Percentiles rank a stretch among this genome's conserved stretches.
phyloP scores from a whole-genome alignment of 164 flowering plant genomes.

The Macadamia tetraphylla region DNA sequence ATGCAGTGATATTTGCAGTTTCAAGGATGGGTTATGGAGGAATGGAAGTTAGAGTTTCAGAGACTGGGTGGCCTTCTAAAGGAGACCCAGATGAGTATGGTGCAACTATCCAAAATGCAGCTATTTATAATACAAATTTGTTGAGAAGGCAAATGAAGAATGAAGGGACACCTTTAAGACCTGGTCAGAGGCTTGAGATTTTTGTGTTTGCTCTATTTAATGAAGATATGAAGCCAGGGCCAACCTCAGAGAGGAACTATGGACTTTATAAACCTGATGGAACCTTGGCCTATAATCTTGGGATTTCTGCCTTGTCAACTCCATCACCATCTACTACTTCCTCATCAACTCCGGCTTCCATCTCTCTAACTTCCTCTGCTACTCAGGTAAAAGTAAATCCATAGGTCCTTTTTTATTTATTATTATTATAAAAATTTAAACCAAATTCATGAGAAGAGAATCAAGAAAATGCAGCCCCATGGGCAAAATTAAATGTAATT shows the following conservation, averaged over 20 bases:
- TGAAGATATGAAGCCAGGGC: constrained; percentile 87
- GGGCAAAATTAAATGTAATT: background rate
- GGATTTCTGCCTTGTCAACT: constrained; percentile 36
- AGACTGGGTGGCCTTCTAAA: constrained; percentile 97
- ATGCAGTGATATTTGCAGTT: constrained; percentile 70
- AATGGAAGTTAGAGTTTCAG: constrained; percentile 73
- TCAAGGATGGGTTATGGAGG: constrained; percentile 56
- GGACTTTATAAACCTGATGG: constrained; percentile 83
- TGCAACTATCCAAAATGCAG: constrained; percentile 70
- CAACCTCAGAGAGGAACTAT: constrained; percentile 86
- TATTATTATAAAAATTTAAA: background rate
- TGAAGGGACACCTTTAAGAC: constrained; percentile 89
- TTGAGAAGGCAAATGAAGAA: constrained; percentile 53
- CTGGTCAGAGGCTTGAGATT: constrained; percentile 55
- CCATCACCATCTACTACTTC: constrained; percentile 17
- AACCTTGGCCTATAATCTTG: constrained; percentile 85
- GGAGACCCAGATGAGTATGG: constrained; percentile 77
- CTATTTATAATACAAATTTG: constrained; percentile 59
- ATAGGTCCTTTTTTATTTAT: background rate
- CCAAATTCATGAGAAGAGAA: background rate
- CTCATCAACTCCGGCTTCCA: constrained; percentile 26
- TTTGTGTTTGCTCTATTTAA: constrained; percentile 86
- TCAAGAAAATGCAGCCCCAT: background rate
- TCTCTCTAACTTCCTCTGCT: constrained; percentile 55
- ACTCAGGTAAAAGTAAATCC: constrained; percentile 55